Evolutionary conservation across 768 basidiomycete genomes (phyloP), one percentile per base, ranked within the genome.

Genomic region (Austroboletus eburneus): DNA sequence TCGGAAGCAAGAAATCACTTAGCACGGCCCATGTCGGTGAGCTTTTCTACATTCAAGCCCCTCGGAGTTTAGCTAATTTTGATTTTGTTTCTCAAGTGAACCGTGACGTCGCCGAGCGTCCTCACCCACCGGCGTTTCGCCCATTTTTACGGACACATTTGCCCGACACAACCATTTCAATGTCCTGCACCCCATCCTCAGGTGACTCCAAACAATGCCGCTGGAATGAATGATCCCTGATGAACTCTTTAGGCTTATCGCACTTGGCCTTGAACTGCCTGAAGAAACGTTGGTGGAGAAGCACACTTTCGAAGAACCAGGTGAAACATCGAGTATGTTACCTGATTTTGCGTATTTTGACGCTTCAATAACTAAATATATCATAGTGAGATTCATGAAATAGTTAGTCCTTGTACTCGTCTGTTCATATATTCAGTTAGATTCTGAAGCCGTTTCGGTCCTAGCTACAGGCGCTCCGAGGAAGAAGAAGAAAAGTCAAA

Each of bases 321-420:
- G 71, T 5, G 72, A 72, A 53, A 69, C 71, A 3, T 67, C 66
- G 25, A 59, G 74, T 73, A 45, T 23, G 61, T 57, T 32, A 32
- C 14, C n/a, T 8, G 3, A 16, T 43, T 5, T 9, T 14, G n/a
- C n/a, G n/a, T n/a, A n/a, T 9, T 34, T 22, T 38, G 36, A 9
- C 20, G 2, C 9, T 36, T 27, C 21, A 8, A 17, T 17, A 10
- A 22, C 40, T 22, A n/a, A 42, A 17, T 4, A 9, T 36, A 25
- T 18, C 34, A 36, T 43, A 82, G 80, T 77, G 9, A 69, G 80
- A 25, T 81, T 77, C 62, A 79, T 83, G 79, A 81, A 83, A 65
- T 83, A 83, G 80, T 79, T 47, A 34, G 74, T 29, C 7, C 6
- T 17, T 7, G n/a, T 17, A 32, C 10, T 22, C 5, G 45, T 30